Evolutionary conservation across 148 eudicot species (phyloP), one percentile per base, ranked within the genome.

Genomic region (Chenopodium suecicum): DNA sequence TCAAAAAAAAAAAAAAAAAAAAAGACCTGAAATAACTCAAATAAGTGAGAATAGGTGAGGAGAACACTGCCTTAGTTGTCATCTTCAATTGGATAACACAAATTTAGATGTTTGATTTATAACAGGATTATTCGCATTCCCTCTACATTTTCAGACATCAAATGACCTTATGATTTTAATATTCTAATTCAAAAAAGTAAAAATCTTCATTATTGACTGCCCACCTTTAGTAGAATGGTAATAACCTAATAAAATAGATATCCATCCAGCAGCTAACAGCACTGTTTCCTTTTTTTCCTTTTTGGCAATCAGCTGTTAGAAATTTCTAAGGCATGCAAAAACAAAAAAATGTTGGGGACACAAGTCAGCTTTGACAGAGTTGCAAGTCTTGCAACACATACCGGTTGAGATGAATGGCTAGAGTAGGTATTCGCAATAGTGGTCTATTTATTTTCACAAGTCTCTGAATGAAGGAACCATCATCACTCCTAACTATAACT

Each of bases 321-420:
- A 2, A 48, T 48, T 48, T 72, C 62, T 37, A 32, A 67, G 65
- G 41, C 46, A 77, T 50, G 64, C 7, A 79, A 11, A 37, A 37
- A 32, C 54, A 58, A 20, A 66, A 31, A 50, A 64, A 37, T 23
- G 20, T 31, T 37, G 34, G 73, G 32, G 47, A 80, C 13, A 47
- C 31, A 11, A 48, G 48, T 75, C 29, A 47, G 71, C 17, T 62
- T 66, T 77, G 74, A 68, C 20, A 78, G 79, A 79, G 75, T 75
- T 77, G 83, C 76, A 87, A 78, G 79, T 78, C 73, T 75, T 77
- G 83, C 74, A 87, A 80, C 91, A 85, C 76, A 48, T 50, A 95
- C 99, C 91, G 89, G 76, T 93, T 83, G 78, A 95, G 99, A 85
- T 95, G 99, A 87, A 95, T 95, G 68, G 99, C 99, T 77, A 95